Percentiles rank a stretch among this genome's conserved stretches.
Conservation (phyloP, 495 filamentous ascomycete genomes). For the Coniosporium apollinis region DNA sequence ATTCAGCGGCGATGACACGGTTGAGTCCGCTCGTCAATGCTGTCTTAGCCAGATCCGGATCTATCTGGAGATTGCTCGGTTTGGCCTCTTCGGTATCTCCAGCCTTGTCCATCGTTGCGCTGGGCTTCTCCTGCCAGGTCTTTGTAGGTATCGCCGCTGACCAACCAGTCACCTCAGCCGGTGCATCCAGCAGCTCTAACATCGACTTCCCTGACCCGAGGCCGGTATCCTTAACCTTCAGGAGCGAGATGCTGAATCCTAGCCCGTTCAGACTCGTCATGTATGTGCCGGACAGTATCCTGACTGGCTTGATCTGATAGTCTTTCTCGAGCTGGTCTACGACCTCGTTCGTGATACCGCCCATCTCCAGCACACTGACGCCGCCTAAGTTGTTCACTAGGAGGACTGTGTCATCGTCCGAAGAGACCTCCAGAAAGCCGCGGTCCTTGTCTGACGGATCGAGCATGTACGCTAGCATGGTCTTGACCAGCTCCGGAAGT, state of each 20-base stretch:
- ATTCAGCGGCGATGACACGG: slow-evolving; percentile 57
- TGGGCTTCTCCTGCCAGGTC: slow-evolving; percentile 32
- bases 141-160: slow-evolving; percentile 42
- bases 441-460: slow-evolving; percentile 66
- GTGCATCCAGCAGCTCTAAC: slow-evolving; percentile 74
- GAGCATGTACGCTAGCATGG: slow-evolving; percentile 69
- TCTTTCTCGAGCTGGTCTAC: slow-evolving; percentile 52
- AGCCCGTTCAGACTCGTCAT: slow-evolving; percentile 87
- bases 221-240: slow-evolving; percentile 68
- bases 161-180: slow-evolving; percentile 78
- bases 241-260: slow-evolving; percentile 75
- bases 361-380: slow-evolving; percentile 72
- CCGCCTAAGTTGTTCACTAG: slow-evolving; percentile 93
- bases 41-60: slow-evolving; percentile 38
- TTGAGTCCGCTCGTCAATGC: slow-evolving; percentile 51
- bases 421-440: slow-evolving; percentile 54
- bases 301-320: slow-evolving; percentile 56
- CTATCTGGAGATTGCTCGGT: slow-evolving; percentile 57
- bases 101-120: slow-evolving; percentile 10
- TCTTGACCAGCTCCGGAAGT: slow-evolving; percentile 52
- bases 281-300: slow-evolving; percentile 47
- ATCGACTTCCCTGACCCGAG: slow-evolving; percentile 60
- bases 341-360: slow-evolving; percentile 78
- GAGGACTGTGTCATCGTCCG: slow-evolving; percentile 48
- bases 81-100: slow-evolving; percentile 31